Conservation (phyloP, 202 grass and related monocot genomes). For the Musa balbisiana region DNA sequence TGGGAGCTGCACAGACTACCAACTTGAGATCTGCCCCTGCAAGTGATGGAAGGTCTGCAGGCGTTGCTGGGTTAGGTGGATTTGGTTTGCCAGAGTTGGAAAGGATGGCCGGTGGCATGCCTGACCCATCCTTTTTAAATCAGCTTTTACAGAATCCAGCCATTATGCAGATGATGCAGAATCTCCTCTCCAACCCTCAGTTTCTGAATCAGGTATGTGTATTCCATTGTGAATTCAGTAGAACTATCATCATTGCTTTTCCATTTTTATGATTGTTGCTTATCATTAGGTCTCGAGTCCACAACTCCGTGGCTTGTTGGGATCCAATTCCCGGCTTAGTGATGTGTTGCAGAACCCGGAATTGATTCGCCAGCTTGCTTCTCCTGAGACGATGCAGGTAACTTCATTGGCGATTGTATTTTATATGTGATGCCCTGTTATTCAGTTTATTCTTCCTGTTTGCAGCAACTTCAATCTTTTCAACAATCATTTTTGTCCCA, state of each 20-base stretch:
- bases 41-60: constrained; percentile 31
- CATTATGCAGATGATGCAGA: constrained; percentile 84
- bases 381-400: constrained; percentile 73
- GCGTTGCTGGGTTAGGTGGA: constrained; percentile 44
- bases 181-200: constrained; percentile 65
- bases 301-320: constrained; percentile 51
- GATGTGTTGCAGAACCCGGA: constrained; percentile 71
- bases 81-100: constrained; percentile 54
- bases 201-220: constrained; percentile 54
- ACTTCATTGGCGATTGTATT: not conserved
- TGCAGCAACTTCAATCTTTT: constrained; percentile 65
- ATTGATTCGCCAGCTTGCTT: constrained; percentile 68
- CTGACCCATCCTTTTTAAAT: constrained; percentile 43
- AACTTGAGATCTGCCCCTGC: constrained; percentile 29
- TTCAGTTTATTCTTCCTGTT: not conserved
- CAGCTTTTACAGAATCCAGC: constrained; percentile 73
- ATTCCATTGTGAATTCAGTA: not conserved
- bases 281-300: constrained; percentile 43
- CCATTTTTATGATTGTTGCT: not conserved
- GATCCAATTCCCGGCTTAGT: constrained; percentile 63
- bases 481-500: constrained; percentile 52
- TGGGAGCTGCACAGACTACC: constrained; percentile 40
- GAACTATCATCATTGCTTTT: not conserved
- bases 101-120: constrained; percentile 37
- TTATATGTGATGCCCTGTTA: not conserved